Base-by-base conservation (phyloP, 169 alveolate species). In the Toxoplasma gondii region DNA sequence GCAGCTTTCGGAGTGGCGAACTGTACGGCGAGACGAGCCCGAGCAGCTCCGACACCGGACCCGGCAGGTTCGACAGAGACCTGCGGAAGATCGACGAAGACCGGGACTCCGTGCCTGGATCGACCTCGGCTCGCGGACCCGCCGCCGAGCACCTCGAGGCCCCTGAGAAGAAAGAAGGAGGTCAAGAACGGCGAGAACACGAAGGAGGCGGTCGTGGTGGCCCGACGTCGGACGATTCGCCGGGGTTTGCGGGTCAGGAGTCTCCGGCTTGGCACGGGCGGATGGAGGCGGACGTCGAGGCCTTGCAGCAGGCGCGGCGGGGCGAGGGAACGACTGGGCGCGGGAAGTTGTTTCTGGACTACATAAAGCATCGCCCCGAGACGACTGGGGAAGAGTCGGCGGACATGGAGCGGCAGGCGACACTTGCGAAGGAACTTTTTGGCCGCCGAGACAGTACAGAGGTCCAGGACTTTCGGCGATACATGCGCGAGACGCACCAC, bases 401-500 rank as follows among this genome's bases (percentile, higher is more conserved):
- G 45, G 44, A 36, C 84, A 24, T 31, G 24, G 84, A 74, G 84
- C 4, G 41, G 88, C 67, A 82, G 36, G 5, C 24, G 39, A 16
- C 64, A 64, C 69, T 92, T 49, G 82, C 94, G 41, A 17, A n/a
- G 54, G 91, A 82, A 24, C 43, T 88, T 64, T 93, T 93, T 38
- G 95, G 93, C n/a, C 92, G 93, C 9, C 31, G 83, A 10, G 90
- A 86, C 58, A 86, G 69, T 5, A 82, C 36, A 2, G 95, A 93
- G 19, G 67, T 87, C 34, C 92, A 41, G 1, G 90, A 86, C 34
- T 93, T 93, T 44, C 90, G 92, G 49, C 64, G 87, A n/a, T 93
- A 93, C 49, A 93, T 93, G 95, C 58, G 74, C 36, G 83, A 87
- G 70, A 36, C 87, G 38, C 95, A 93, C 84, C 91, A 54, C 70